Conservation (phyloP, 106 monocot genomes). For the Narthecium ossifragum region DNA sequence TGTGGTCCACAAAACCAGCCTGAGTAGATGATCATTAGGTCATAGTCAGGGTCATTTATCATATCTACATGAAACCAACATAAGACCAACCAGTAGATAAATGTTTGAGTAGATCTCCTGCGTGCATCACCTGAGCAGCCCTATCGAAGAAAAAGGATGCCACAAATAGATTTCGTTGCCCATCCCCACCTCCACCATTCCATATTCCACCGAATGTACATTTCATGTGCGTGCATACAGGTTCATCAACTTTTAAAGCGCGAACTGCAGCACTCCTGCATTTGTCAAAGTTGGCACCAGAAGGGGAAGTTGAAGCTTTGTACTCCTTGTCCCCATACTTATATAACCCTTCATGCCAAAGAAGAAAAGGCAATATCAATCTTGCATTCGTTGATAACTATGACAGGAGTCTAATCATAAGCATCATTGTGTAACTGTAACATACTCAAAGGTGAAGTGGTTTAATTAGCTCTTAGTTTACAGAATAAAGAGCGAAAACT, state of each 20-base stretch:
- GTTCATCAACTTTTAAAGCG: slow-evolving; percentile 73
- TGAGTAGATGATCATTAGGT: slow-evolving; percentile 1
- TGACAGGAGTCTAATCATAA: background rate
- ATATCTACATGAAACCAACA: too few relatives aligned
- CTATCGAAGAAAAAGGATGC: slow-evolving; percentile 97
- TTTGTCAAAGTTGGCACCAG: slow-evolving; percentile 52
- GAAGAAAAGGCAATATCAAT: background rate
- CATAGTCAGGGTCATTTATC: background rate
- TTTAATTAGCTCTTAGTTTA: background rate
- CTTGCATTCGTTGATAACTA: background rate
- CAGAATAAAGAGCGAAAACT: too few relatives aligned
- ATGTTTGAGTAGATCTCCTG: too few relatives aligned
- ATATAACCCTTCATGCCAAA: slow-evolving; percentile 38
- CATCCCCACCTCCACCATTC: slow-evolving; percentile 97
- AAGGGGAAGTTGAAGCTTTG: slow-evolving; percentile 40
- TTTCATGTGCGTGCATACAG: slow-evolving; percentile 75
- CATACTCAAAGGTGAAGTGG: background rate
- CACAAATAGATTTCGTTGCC: slow-evolving; percentile 82
- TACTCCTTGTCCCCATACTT: slow-evolving; percentile 53
- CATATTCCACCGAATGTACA: slow-evolving; percentile 94
- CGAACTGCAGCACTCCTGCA: slow-evolving; percentile 65
- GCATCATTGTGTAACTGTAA: background rate
- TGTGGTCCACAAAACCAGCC: slow-evolving; percentile 56
- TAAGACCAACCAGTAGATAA: too few relatives aligned
- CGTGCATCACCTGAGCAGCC: slow-evolving; percentile 77